A percentile compares a stretch with the other conserved stretches of the same genome.
Evolutionary conservation across 2,329 filamentous ascomycete genomes (phyloP).

Genomic region (Alternaria conjuncta): DNA sequence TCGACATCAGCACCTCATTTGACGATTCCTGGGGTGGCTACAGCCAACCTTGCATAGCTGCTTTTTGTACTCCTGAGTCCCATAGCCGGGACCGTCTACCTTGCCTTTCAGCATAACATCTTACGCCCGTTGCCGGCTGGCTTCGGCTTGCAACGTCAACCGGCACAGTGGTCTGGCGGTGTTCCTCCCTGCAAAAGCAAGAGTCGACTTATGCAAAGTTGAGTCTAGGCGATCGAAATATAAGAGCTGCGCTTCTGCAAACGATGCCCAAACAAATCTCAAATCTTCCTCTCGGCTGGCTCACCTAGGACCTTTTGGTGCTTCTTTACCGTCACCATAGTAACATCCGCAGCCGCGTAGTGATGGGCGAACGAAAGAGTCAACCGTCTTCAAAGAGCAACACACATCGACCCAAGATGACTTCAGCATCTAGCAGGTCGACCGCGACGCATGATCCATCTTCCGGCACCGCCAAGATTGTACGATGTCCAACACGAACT

Average conservation of each 20-base stretch:
- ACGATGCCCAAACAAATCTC: background rate
- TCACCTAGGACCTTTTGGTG: background rate
- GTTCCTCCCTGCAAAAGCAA: conserved; percentile 11
- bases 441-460: conserved; percentile 4
- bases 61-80: conserved; percentile 18
- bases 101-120: conserved; percentile 19
- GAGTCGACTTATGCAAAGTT: conserved; percentile 1
- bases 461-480: conserved; percentile 25
- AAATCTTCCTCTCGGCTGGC: background rate
- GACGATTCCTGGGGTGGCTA: conserved; percentile 28
- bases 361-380: background rate
- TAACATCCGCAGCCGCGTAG: background rate
- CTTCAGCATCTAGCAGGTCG: background rate
- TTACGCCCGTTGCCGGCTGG: conserved; percentile 18
- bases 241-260: background rate
- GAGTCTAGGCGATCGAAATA: conserved; percentile 6
- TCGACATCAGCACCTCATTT: conserved; percentile 32
- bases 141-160: conserved; percentile 12
- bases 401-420: background rate
- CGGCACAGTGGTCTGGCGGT: conserved; percentile 1
- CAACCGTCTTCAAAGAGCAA: conserved; percentile 1
- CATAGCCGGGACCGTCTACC: conserved; percentile 25
- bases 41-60: conserved; percentile 22
- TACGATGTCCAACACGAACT: conserved; percentile 33
- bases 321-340: background rate